Conservation (phyloP, 1,139 yeast species). For the Suhomyces panamericanus region DNA sequence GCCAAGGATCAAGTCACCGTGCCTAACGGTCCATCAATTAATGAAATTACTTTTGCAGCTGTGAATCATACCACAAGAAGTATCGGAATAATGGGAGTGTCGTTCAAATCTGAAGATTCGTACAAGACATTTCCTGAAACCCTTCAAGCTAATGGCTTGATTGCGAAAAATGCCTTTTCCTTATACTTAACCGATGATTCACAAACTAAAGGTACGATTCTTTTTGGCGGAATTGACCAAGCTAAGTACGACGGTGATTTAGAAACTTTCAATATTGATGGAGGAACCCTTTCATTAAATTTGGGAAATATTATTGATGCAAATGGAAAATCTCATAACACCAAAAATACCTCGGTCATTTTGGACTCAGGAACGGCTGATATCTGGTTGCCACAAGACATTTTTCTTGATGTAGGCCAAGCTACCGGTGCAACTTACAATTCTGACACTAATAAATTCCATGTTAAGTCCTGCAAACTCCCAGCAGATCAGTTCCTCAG, state of each 20-base stretch:
- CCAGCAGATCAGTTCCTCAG: slow-evolving; percentile 6
- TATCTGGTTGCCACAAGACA: slow-evolving; percentile 9
- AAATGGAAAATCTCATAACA: slow-evolving; percentile 7
- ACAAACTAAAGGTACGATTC: slow-evolving; percentile 43
- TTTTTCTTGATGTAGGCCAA: slow-evolving; percentile 6
- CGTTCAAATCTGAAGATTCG: slow-evolving; percentile 20
- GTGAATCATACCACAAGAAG: slow-evolving; percentile 53
- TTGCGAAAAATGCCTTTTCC: slow-evolving; percentile 34
- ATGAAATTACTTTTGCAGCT: slow-evolving; percentile 52
- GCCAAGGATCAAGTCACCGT: slow-evolving; percentile 48
- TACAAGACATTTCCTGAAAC: slow-evolving; percentile 26
- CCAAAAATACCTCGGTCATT: slow-evolving; percentile 19
- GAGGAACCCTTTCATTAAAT: background rate
- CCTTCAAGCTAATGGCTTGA: slow-evolving; percentile 28
- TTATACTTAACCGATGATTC: slow-evolving; percentile 46
- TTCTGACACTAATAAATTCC: slow-evolving; percentile 1
- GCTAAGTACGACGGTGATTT: slow-evolving; percentile 52
- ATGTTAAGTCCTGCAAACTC: slow-evolving; percentile 3
- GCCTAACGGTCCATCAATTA: slow-evolving; percentile 28
- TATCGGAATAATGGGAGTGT: slow-evolving; percentile 64
- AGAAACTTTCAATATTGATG: slow-evolving; percentile 21
- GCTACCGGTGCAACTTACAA: slow-evolving; percentile 7
- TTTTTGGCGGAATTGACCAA: slow-evolving; percentile 61
- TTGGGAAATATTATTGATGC: slow-evolving; percentile 14
- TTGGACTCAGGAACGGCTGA: slow-evolving; percentile 45